phyloP scores from a whole-genome alignment of 371 early-diverging fungal genomes.

The Fennellomyces sp. region DNA sequence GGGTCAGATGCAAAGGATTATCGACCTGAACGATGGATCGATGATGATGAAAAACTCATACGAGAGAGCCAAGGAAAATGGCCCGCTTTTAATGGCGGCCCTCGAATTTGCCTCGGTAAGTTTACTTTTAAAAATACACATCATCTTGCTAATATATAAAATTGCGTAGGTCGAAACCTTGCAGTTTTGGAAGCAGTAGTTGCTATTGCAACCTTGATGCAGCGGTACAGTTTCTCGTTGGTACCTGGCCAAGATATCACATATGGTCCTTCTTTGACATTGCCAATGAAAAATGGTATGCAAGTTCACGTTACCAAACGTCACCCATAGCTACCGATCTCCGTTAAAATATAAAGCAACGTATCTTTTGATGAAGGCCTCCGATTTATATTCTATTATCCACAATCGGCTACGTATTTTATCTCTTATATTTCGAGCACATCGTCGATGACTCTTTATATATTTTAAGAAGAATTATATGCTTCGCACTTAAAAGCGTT shows the following conservation, averaged over 20 bases:
- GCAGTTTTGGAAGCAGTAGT: constrained; percentile 49
- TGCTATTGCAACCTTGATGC: constrained; percentile 33
- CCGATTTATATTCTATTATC: no score
- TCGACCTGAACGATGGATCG: constrained; percentile 67
- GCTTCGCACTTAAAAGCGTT: no score
- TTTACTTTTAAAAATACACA: not conserved
- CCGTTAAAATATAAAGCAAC: no score
- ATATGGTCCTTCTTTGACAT: constrained; percentile 33
- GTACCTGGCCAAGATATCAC: constrained; percentile 36
- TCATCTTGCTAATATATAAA: not conserved
- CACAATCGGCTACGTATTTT: no score
- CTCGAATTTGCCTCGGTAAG: constrained; percentile 52
- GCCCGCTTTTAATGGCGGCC: constrained; percentile 68
- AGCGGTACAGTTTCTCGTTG: constrained; percentile 43
- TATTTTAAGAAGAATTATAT: no score
- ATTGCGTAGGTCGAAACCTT: constrained; percentile 47
- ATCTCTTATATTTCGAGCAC: no score
- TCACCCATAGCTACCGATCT: no score
- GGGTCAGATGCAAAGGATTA: constrained; percentile 60
- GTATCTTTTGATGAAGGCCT: no score
- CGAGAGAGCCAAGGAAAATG: constrained; percentile 44
- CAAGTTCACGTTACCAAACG: constrained; percentile 29
- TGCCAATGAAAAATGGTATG: constrained; percentile 52
- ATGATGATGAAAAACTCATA: constrained; percentile 29
- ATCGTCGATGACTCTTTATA: no score